Base-by-base conservation (phyloP, 305 asterid species). In the Fraxinus xanthoxyloides region DNA sequence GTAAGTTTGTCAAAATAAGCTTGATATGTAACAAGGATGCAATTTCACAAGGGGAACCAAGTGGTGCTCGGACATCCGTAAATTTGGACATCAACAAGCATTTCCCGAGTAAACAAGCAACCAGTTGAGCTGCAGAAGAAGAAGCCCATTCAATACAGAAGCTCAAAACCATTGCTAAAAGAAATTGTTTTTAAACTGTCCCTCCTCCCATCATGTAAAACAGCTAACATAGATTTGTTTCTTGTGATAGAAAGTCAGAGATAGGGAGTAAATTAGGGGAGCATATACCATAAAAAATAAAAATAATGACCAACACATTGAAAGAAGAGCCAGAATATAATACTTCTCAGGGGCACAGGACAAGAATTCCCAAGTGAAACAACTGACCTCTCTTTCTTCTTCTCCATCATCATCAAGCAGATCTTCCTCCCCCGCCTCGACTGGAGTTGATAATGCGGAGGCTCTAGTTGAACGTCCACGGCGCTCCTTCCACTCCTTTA, bases 381-480 rank as follows among this genome's bases (percentile, higher is more conserved):
- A 77, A 81, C 95, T 63, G 38, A 93, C 99, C 98, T 94, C 98
- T 78, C 98, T 90, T 92, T 92, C 99, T 85, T 96, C 99, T 86
- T 96, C 98, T 80, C 99, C 98, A 63, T 93, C 98, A 73, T 94
- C 99, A 83, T 96, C 99, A 79, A 84, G 90, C 69, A 83, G 46
- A 82, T 94, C 98, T 56, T 94, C 98, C 77, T 93, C 97, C 79
- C 89, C 95, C 1, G 86, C 78, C 85, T 87, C 97, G 82, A 90
- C 88, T 43, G 98, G 98, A 84, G 95, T 87, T 46, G 98, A 94
- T 85, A 93, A 83, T 21, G 98, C 97, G 77, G 98, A 87, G 35
- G 99, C 99, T 90, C 89, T 96, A 78, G 98, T 92, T 69, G 99
- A 96, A 75, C 98, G 97, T 74, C 97, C 97, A 75, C 99, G 95